Evolutionary conservation across 78 protist genomes (phyloP).

Genomic region (Anaeramoeba ignava): DNA sequence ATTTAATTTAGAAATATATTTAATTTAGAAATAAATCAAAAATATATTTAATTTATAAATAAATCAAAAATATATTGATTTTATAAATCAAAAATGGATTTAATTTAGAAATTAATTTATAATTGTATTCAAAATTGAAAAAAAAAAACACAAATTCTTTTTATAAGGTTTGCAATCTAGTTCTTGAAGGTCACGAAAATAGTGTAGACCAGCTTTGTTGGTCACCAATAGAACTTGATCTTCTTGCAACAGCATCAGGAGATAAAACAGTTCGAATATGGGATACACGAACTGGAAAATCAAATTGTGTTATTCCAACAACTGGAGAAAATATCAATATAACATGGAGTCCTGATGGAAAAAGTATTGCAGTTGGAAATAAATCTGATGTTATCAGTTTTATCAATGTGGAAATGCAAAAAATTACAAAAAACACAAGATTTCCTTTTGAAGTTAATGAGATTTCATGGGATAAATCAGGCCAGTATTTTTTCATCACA

Average conservation of each 20-base stretch:
- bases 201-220: neutral
- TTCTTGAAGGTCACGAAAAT: neutral
- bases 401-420: constrained; percentile 11
- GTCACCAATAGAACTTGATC: neutral
- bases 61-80: no score
- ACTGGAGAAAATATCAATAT: constrained; percentile 27
- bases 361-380: constrained; percentile 19
- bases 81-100: no score
- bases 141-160: neutral
- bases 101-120: no score
- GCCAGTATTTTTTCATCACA: constrained; percentile 6
- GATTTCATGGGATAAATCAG: constrained; percentile 16
- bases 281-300: constrained; percentile 4
- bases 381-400: constrained; percentile 13
- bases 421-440: neutral
- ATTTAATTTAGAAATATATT: no score
- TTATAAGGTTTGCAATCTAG: neutral
- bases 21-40: no score
- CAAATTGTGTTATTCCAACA: constrained; percentile 3
- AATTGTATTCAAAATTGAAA: no score
- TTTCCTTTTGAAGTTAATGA: constrained; percentile 18
- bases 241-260: constrained; percentile 17
- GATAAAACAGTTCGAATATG: constrained; percentile 25
- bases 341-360: constrained; percentile 16
- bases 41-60: no score